phyloP scores from a whole-genome alignment of 805 yeast genomes.

The Ogataea paraovalis region DNA sequence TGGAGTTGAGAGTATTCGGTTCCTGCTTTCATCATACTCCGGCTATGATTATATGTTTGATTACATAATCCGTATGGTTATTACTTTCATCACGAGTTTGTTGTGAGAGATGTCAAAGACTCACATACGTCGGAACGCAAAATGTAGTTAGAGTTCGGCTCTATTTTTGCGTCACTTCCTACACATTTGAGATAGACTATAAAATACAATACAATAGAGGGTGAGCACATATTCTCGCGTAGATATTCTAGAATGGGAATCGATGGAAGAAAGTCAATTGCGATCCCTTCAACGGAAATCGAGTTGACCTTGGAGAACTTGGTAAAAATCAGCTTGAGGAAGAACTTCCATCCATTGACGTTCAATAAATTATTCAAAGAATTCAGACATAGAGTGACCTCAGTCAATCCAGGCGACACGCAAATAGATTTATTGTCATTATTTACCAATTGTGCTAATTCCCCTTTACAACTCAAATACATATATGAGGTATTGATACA shows the following conservation, averaged over 20 bases:
- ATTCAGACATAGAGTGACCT: constrained; percentile 17
- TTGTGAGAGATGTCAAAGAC: too few species aligned
- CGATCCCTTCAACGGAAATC: constrained; percentile 17
- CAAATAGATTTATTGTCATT: constrained; percentile 18
- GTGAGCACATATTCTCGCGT: too few species aligned
- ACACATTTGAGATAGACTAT: too few species aligned
- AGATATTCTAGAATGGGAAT: neutral
- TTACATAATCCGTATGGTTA: too few species aligned
- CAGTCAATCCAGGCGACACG: constrained; percentile 1
- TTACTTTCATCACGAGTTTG: too few species aligned
- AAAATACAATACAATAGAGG: too few species aligned
- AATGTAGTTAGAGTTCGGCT: too few species aligned
- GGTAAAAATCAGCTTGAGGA: constrained; percentile 18
- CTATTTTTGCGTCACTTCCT: too few species aligned
- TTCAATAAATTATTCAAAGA: constrained; percentile 28
- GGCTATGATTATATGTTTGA: too few species aligned
- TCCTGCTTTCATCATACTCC: too few species aligned
- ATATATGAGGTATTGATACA: constrained; percentile 26
- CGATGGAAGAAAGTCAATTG: constrained; percentile 11
- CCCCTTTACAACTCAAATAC: constrained; percentile 24
- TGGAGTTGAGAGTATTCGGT: too few species aligned
- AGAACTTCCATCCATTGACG: constrained; percentile 22
- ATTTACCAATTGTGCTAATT: constrained; percentile 13
- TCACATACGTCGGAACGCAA: too few species aligned
- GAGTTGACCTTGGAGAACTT: constrained; percentile 21